A percentile compares a stretch with the other conserved stretches of the same genome.
Evolutionary conservation across 2,329 filamentous ascomycete species (phyloP).

Genomic region (Nothopassalora personata): DNA sequence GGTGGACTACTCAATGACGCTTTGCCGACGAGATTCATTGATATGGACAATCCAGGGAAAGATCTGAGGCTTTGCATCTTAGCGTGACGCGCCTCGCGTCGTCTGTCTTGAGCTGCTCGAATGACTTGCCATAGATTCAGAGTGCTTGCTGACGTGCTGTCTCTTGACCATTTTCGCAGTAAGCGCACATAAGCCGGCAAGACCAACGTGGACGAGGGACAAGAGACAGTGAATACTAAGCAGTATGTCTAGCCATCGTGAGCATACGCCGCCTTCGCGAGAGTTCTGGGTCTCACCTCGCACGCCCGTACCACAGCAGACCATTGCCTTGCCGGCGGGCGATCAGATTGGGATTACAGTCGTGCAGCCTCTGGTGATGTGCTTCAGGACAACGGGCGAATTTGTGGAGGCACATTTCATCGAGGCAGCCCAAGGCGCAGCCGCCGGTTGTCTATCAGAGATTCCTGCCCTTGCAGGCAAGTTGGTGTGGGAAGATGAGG

Average conservation of each 20-base stretch:
- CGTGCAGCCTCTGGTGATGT: conserved; percentile 8
- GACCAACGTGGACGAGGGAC: background rate
- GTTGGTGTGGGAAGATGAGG: conserved; percentile 9
- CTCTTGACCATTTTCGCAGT: background rate
- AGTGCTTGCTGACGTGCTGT: too few relatives aligned
- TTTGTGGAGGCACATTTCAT: conserved; percentile 6
- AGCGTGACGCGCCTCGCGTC: background rate
- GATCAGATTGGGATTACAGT: conserved; percentile 13
- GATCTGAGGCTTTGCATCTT: background rate
- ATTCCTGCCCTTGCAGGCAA: conserved; percentile 9
- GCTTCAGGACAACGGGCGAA: conserved; percentile 6
- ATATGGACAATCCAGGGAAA: background rate
- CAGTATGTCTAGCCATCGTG: background rate
- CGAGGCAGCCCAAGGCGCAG: conserved; percentile 8
- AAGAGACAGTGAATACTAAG: background rate
- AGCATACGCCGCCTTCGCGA: background rate
- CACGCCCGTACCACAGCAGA: conserved; percentile 8
- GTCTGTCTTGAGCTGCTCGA: background rate
- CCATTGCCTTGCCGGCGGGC: conserved; percentile 8
- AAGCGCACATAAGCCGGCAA: background rate
- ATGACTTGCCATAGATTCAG: background rate
- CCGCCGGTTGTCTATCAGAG: conserved; percentile 5
- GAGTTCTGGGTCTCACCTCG: conserved; percentile 9
- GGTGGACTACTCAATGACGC: background rate
- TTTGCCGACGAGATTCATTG: too few relatives aligned